Conservation (phyloP, 108 stramenopile genomes). For the Skeletonema grethae region DNA sequence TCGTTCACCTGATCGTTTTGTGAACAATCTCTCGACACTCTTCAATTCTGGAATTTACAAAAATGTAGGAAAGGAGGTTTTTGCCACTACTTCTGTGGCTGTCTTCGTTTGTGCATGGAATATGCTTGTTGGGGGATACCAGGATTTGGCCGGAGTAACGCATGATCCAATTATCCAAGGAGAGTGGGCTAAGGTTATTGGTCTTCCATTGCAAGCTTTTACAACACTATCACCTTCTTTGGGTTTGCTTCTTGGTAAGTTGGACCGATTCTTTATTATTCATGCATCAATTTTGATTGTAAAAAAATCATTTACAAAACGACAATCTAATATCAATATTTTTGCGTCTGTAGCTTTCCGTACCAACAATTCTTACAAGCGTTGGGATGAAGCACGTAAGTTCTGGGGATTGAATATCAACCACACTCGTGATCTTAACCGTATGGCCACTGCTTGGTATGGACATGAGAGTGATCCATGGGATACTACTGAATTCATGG, state of each 20-base stretch:
- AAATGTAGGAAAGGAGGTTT: conserved; percentile 35
- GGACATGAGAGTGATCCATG: background rate
- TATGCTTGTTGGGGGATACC: conserved; percentile 44
- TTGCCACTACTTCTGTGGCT: conserved; percentile 39
- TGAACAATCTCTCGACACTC: conserved; percentile 45
- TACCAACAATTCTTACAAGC: conserved; percentile 63
- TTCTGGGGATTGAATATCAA: conserved; percentile 39
- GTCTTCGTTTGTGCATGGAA: conserved; percentile 49
- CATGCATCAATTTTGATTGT: background rate
- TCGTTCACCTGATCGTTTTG: conserved; percentile 57
- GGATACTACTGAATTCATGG: conserved; percentile 33
- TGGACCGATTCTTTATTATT: too few relatives aligned
- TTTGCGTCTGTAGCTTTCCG: conserved; percentile 30
- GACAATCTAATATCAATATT: conserved; percentile 12
- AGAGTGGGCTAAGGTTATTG: conserved; percentile 27
- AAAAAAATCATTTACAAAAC: conserved; percentile 56
- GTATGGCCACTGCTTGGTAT: conserved; percentile 30
- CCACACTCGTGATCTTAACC: conserved; percentile 40
- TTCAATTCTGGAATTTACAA: conserved; percentile 58
- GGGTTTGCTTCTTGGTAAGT: conserved; percentile 62
- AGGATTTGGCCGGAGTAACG: conserved; percentile 46
- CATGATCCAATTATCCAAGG: conserved; percentile 44
- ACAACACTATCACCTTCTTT: conserved; percentile 51
- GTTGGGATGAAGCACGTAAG: conserved; percentile 44
- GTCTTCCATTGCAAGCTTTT: conserved; percentile 52